Evolutionary conservation across 1,284 basidiomycete species (phyloP), one percentile per base, ranked within the genome.

Genomic region (Sanghuangporus sanghuang): DNA sequence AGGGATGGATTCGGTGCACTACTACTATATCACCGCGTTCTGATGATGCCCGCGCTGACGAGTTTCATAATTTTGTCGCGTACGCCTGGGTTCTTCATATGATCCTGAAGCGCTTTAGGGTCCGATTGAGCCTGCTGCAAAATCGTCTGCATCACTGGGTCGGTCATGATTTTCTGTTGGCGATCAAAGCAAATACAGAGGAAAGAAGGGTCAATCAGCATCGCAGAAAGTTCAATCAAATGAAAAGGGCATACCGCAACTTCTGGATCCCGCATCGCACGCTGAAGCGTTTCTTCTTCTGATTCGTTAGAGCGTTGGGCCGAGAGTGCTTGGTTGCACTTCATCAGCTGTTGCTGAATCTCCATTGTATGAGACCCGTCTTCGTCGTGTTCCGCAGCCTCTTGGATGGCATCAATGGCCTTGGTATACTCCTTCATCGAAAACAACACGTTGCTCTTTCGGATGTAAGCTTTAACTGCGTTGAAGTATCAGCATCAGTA

Each of bases 241-340:
- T 23, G 23, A 23, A 23, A 23, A 35, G 48, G 18, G 79, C 90
- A 75, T 80, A 90, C 88, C 64, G 91, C 92, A 59, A 98, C 85
- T 77, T 99, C 96, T 6, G 97, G 97, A 79, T 99, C 96, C 61
- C 94, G 84, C 96, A 98, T 98, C 9, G 96, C 97, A 39, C 96
- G 83, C 71, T 92, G 84, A 66, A 98, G 80, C 18, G 95, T 94
- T 80, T 99, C 85, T 75, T 99, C 94, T 71, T 98, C 95, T 14
- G 87, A 88, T 79, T 99, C 97, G 56, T 81, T 86, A 21, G 87
- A 83, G n/a, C 95, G 86, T 74, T 98, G 87, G 54, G 80, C 80
- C 74, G 88, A 92, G 61, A 96, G 76, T 50, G 93, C 95, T 73
- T 86, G 83, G 72, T 95, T 89, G 69, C 87, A 82, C 79, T 96